phyloP scores from a whole-genome alignment of 345 rosid genomes.

The Acer campestre region DNA sequence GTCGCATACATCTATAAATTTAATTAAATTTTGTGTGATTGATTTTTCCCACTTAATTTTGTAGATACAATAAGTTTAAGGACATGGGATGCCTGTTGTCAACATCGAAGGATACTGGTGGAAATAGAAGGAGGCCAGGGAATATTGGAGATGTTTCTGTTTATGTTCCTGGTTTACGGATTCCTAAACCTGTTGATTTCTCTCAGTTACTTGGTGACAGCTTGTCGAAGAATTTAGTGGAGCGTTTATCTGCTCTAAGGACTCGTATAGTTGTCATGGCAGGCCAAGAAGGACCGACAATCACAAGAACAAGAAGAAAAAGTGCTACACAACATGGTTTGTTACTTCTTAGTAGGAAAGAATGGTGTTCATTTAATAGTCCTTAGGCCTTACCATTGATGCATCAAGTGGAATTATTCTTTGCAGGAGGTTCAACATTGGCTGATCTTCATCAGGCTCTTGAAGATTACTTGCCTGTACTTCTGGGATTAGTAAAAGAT shows the following conservation, averaged over 20 bases:
- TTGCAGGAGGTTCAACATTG: slow-evolving; percentile 85
- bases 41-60: slow-evolving; percentile 28
- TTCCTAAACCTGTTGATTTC: slow-evolving; percentile 88
- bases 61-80: slow-evolving; percentile 33
- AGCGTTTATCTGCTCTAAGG: slow-evolving; percentile 83
- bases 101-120: slow-evolving; percentile 76
- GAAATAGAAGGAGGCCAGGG: slow-evolving; percentile 78
- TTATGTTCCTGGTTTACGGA: slow-evolving; percentile 92
- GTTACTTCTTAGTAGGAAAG: slow-evolving; percentile 20
- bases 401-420: slow-evolving; percentile 28
- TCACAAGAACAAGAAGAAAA: slow-evolving; percentile 89
- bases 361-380: background rate
- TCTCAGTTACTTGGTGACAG: slow-evolving; percentile 67
- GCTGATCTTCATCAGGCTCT: slow-evolving; percentile 97
- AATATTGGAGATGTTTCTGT: slow-evolving; percentile 90
- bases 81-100: slow-evolving; percentile 96
- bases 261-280: slow-evolving; percentile 98
- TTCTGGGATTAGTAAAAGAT: slow-evolving; percentile 86
- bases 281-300: slow-evolving; percentile 94
- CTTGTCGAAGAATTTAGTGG: slow-evolving; percentile 71
- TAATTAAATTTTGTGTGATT: background rate
- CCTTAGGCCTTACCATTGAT: slow-evolving; percentile 11
- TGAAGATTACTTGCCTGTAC: slow-evolving; percentile 93
- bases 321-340: slow-evolving; percentile 94
- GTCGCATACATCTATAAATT: background rate